Percentiles rank a stretch among this genome's conserved stretches.
Conservation (phyloP, 352 stramenopile genomes). For the Phytophthora palmivora region DNA sequence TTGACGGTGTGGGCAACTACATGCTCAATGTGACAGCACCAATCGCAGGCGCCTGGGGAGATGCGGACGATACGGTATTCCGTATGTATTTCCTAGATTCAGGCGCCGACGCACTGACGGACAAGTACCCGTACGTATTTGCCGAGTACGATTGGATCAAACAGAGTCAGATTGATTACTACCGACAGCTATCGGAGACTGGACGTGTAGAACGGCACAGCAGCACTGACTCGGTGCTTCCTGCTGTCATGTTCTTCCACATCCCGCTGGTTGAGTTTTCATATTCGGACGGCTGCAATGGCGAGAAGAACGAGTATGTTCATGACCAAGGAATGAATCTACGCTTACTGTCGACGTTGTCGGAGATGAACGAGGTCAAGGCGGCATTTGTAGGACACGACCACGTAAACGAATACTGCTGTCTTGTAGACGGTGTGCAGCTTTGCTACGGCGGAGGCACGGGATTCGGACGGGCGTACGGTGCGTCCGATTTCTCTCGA, state of each 20-base stretch:
- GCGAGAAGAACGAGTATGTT: slow-evolving; percentile 52
- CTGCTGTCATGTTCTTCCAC: slow-evolving; percentile 75
- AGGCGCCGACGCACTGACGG: slow-evolving; percentile 29
- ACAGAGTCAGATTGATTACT: slow-evolving; percentile 56
- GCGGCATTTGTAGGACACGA: slow-evolving; percentile 67
- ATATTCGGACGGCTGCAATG: slow-evolving; percentile 32
- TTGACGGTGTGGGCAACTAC: slow-evolving; percentile 67
- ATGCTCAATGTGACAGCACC: slow-evolving; percentile 54
- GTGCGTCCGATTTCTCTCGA: slow-evolving; percentile 36
- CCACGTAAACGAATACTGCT: slow-evolving; percentile 71
- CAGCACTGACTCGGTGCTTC: slow-evolving; percentile 25
- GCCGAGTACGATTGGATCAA: slow-evolving; percentile 66
- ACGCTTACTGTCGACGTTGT: slow-evolving; percentile 50
- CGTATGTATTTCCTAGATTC: slow-evolving; percentile 78
- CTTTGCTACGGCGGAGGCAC: slow-evolving; percentile 64
- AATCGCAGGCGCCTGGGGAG: slow-evolving; percentile 38
- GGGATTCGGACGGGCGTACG: slow-evolving; percentile 55
- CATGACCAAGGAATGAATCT: slow-evolving; percentile 46
- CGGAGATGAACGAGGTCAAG: slow-evolving; percentile 65
- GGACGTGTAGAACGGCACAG: slow-evolving; percentile 27
- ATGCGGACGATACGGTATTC: slow-evolving; percentile 39
- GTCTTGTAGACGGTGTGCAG: slow-evolving; percentile 46
- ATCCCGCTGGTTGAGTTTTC: slow-evolving; percentile 64
- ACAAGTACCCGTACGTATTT: slow-evolving; percentile 42
- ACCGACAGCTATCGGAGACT: slow-evolving; percentile 40